phyloP scores from a whole-genome alignment of 208 protist genomes.

The Entamoeba histolytica region DNA sequence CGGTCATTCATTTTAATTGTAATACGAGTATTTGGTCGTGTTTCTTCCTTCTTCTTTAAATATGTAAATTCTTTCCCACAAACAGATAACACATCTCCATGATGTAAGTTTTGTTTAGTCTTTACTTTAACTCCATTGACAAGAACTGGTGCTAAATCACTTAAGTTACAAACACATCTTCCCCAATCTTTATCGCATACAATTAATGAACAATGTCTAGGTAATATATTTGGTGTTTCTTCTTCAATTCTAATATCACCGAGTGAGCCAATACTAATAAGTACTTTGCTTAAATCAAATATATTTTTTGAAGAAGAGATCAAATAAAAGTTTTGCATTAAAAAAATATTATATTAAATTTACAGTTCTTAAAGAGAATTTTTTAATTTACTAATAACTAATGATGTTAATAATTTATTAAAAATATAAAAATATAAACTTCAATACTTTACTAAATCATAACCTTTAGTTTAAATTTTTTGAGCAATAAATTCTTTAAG shows the following conservation, averaged over 20 bases:
- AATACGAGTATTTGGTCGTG: no score
- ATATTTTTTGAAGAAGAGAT: no score
- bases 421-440: no score
- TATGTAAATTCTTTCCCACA: neutral
- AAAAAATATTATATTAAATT: no score
- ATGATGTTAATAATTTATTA: no score
- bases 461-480: neutral
- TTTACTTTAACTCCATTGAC: neutral
- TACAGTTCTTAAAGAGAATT: no score
- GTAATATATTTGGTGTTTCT: neutral
- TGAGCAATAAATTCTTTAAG: neutral
- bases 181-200: neutral
- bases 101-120: neutral
- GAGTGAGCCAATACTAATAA: neutral
- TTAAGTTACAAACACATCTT: neutral
- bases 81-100: neutral
- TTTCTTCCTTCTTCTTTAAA: neutral
- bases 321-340: no score
- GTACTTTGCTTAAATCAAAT: no score
- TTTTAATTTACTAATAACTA: no score
- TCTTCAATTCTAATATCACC: neutral
- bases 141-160: neutral
- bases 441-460: no score
- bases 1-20: no score
- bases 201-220: neutral